Conservation (phyloP, 768 basidiomycete species). For the Calocera viscosa region DNA sequence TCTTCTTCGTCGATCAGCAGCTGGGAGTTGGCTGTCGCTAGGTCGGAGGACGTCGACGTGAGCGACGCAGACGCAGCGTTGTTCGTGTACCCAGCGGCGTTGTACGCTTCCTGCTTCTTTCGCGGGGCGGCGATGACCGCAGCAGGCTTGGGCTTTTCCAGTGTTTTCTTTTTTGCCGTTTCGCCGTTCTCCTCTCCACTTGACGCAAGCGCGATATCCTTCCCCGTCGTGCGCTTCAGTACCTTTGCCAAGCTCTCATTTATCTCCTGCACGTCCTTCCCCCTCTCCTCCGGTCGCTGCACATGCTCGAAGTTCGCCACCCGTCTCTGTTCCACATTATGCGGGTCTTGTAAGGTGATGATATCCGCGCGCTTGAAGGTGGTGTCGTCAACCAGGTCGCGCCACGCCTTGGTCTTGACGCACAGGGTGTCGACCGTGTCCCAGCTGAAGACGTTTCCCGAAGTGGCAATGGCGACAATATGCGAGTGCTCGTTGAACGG, state of each 20-base stretch:
- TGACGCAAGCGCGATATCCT: slow-evolving; percentile 11
- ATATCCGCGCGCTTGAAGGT: slow-evolving; percentile 82
- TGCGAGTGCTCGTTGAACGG: slow-evolving; percentile 94
- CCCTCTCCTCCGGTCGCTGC: not conserved
- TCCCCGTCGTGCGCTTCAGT: slow-evolving; percentile 11
- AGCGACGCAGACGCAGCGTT: slow-evolving; percentile 85
- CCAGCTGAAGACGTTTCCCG: slow-evolving; percentile 85
- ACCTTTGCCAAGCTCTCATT: slow-evolving; percentile 7
- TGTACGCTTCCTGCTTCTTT: slow-evolving; percentile 38
- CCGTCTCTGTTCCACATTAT: slow-evolving; percentile 36
- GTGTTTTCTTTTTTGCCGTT: slow-evolving; percentile 11
- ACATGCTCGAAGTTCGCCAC: slow-evolving; percentile 20
- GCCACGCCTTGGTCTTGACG: slow-evolving; percentile 52
- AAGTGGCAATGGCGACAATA: slow-evolving; percentile 77
- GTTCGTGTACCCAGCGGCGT: slow-evolving; percentile 35
- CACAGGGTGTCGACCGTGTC: slow-evolving; percentile 46
- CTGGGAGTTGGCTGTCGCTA: slow-evolving; percentile 55
- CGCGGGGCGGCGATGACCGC: slow-evolving; percentile 24
- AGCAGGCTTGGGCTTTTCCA: slow-evolving; percentile 20
- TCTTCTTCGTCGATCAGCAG: slow-evolving; percentile 98
- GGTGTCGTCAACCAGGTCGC: slow-evolving; percentile 74
- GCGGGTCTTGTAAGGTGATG: slow-evolving; percentile 87
- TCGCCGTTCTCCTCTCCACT: slow-evolving; percentile 13
- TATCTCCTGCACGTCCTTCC: not conserved
- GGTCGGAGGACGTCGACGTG: slow-evolving; percentile 83